phyloP scores from a whole-genome alignment of 75 land plant genomes.

The Sequoia sempervirens region DNA sequence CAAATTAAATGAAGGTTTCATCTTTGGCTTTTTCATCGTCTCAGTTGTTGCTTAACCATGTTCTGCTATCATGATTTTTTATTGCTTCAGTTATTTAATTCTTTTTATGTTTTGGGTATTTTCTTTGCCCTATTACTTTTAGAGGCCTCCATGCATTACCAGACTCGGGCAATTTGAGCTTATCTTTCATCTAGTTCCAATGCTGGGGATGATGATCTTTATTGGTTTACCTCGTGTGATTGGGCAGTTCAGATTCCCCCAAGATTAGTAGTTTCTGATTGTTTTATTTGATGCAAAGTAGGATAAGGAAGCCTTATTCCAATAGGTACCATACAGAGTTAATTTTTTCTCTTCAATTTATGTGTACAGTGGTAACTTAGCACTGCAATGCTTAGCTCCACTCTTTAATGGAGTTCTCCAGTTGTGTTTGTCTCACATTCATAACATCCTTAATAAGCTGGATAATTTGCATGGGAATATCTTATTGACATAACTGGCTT shows the following conservation, averaged over 20 bases:
- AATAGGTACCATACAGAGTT: neutral
- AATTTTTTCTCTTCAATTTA: neutral
- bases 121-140: neutral
- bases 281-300: neutral
- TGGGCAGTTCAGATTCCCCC: neutral
- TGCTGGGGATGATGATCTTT: neutral
- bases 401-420: neutral
- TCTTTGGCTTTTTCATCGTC: neutral
- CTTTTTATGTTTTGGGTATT: neutral
- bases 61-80: neutral
- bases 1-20: neutral
- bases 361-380: neutral
- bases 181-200: neutral
- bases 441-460: neutral
- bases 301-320: neutral
- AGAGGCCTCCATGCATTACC: neutral
- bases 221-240: neutral
- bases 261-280: neutral
- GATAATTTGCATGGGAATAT: neutral
- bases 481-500: neutral
- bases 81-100: neutral
- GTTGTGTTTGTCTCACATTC: neutral
- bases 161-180: neutral
- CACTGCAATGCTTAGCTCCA: neutral
- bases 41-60: neutral